Percentiles rank a stretch among this genome's conserved stretches.
Evolutionary conservation across 2,329 filamentous ascomycete species (phyloP).

Genomic region (Calonectria montana): DNA sequence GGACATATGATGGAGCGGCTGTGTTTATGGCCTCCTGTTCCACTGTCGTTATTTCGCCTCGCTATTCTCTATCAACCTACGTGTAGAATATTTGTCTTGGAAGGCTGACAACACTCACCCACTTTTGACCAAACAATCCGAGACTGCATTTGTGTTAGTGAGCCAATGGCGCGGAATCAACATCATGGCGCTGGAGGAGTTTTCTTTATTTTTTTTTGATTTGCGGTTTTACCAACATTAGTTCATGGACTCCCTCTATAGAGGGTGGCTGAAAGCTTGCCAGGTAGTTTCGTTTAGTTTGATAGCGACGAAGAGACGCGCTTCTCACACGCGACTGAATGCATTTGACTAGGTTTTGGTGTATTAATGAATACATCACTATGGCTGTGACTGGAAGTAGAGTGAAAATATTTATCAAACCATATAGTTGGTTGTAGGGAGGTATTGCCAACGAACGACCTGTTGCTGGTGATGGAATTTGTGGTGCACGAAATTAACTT

Average conservation of each 20-base stretch:
- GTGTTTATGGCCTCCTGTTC: conserved; percentile 7
- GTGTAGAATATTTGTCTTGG: conserved; percentile 17
- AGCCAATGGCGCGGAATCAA: conserved; percentile 1
- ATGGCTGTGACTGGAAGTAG: background rate
- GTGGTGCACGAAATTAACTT: too few species aligned
- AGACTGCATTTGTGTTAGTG: conserved; percentile 6
- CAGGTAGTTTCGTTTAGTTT: background rate
- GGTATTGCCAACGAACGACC: too few species aligned
- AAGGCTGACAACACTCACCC: background rate
- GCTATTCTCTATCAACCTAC: background rate
- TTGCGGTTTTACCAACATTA: background rate
- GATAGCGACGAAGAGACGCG: background rate
- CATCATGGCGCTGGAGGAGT: conserved; percentile 19
- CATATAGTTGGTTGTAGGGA: too few species aligned
- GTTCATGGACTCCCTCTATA: background rate
- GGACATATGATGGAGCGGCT: conserved; percentile 4
- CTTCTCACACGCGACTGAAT: background rate
- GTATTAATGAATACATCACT: background rate
- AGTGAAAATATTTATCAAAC: too few species aligned
- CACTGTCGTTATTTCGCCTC: background rate
- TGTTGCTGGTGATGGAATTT: too few species aligned
- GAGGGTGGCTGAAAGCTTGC: background rate
- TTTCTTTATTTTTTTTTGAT: conserved; percentile 9
- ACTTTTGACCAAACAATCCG: background rate
- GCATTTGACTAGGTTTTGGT: background rate